These are phyloP conservation scores for Canavalia gladiata DNA, from an alignment of 306 rosid genomes.

Conservation along the genomic window DNA sequence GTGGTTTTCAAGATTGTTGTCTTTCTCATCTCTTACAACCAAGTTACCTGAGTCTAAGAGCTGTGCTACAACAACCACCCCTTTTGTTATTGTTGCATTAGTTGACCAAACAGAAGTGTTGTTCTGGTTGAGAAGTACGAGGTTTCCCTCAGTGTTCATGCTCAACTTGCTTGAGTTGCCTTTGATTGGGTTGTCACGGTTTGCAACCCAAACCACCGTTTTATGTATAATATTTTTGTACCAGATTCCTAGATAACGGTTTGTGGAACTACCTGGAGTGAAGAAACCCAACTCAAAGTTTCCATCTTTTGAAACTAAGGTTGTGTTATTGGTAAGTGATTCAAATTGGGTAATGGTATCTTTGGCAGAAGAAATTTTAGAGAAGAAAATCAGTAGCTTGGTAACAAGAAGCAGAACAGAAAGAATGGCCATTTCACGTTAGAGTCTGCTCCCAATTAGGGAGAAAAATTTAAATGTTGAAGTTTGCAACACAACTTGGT, in stretches of 20 bases:
- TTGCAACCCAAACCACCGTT: slow-evolving; percentile 42
- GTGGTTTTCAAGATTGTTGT: slow-evolving; percentile 16
- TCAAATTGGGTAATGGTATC: neutral
- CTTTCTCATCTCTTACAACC: slow-evolving; percentile 52
- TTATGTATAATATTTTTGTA: slow-evolving; percentile 3
- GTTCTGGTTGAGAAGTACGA: slow-evolving; percentile 20
- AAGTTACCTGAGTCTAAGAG: slow-evolving; percentile 65
- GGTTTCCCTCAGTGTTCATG: slow-evolving; percentile 10
- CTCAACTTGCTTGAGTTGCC: slow-evolving; percentile 18
- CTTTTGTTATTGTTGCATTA: neutral
- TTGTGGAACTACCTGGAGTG: neutral
- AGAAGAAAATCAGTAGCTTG: slow-evolving; percentile 13
- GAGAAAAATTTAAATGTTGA: no score
- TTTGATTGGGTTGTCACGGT: slow-evolving; percentile 42
- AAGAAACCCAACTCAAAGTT: slow-evolving; percentile 43
- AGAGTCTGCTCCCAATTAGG: no score
- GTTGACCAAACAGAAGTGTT: slow-evolving; percentile 39
- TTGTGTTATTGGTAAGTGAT: slow-evolving; percentile 11
- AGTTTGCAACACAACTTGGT: no score
- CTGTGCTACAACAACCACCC: neutral
- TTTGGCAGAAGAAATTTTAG: slow-evolving; percentile 1
- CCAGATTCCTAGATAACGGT: slow-evolving; percentile 41
- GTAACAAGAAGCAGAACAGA: neutral
- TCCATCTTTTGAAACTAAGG: slow-evolving; percentile 40
- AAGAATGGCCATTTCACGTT: neutral